phyloP scores from a whole-genome alignment of 177 flowering plant genomes.

The Vitis hybrid region DNA sequence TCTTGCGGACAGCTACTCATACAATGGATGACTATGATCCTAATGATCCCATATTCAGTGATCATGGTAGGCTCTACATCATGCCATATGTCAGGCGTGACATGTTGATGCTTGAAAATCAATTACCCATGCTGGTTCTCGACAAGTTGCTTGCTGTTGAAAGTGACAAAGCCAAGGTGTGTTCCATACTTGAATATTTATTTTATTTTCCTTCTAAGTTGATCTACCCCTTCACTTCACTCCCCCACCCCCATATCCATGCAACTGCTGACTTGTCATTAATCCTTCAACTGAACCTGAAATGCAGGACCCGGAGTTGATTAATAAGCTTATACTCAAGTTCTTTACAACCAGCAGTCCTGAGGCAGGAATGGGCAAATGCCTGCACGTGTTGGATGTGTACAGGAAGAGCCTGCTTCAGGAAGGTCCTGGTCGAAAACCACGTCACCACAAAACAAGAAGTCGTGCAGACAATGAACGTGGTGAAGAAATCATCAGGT shows the following conservation, averaged over 20 bases:
- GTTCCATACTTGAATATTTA: not conserved
- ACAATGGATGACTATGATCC: constrained; percentile 64
- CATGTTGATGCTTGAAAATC: constrained; percentile 66
- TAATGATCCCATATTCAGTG: constrained; percentile 12
- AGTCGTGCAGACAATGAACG: not conserved
- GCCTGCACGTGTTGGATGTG: constrained; percentile 35
- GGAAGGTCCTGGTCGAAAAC: not conserved
- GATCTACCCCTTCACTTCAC: not conserved
- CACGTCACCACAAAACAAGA: not conserved
- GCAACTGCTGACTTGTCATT: no score
- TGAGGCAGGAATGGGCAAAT: constrained; percentile 13
- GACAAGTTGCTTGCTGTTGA: constrained; percentile 36
- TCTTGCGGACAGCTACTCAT: constrained; percentile 65
- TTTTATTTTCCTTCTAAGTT: not conserved
- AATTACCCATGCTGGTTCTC: constrained; percentile 50
- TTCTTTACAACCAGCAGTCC: constrained; percentile 25
- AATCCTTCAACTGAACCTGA: not conserved
- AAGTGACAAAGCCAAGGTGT: constrained; percentile 9
- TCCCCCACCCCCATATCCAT: no score
- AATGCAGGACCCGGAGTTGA: constrained; percentile 26
- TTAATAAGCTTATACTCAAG: constrained; percentile 37
- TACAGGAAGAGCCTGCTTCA: constrained; percentile 32
- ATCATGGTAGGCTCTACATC: constrained; percentile 20
- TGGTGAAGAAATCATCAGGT: constrained; percentile 32
- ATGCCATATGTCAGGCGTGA: constrained; percentile 49